These are phyloP conservation scores for Microbotryomycetes sp. DNA, from an alignment of 1,284 basidiomycete genomes.

Conservation along the genomic window DNA sequence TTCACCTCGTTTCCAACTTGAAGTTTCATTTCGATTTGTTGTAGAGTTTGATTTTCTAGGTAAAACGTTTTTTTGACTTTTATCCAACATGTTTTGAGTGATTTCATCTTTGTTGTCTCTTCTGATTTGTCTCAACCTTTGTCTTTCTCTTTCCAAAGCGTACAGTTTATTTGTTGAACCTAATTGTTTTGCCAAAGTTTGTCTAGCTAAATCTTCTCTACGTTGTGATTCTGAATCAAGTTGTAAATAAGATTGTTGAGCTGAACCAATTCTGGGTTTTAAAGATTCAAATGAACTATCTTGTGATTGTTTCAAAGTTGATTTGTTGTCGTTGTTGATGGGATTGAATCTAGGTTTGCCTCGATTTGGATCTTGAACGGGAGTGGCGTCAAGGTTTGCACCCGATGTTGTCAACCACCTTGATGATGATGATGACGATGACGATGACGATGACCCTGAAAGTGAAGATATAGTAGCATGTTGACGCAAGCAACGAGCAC, in stretches of 20 bases:
- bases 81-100: not conserved
- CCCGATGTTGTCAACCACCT: not conserved
- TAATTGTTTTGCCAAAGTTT: not conserved
- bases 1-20: not conserved
- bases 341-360: not conserved
- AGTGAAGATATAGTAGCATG: not conserved
- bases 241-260: not conserved
- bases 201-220: constrained; percentile 6
- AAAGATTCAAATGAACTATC: not conserved
- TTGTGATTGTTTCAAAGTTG: not conserved
- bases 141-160: constrained; percentile 20
- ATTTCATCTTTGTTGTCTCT: not conserved
- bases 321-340: not conserved
- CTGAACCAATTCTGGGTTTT: not conserved
- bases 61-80: not conserved
- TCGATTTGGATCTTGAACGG: not conserved
- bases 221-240: constrained; percentile 1
- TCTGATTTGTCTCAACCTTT: constrained; percentile 9
- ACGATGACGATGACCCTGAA: not conserved
- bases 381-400: not conserved
- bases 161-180: constrained; percentile 3
- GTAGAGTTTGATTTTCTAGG: not conserved
- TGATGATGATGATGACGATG: not conserved
- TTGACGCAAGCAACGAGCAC: too few relatives aligned
- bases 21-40: not conserved